Conservation (phyloP, 1,284 basidiomycete species). For the Ceratobasidium sp. region DNA sequence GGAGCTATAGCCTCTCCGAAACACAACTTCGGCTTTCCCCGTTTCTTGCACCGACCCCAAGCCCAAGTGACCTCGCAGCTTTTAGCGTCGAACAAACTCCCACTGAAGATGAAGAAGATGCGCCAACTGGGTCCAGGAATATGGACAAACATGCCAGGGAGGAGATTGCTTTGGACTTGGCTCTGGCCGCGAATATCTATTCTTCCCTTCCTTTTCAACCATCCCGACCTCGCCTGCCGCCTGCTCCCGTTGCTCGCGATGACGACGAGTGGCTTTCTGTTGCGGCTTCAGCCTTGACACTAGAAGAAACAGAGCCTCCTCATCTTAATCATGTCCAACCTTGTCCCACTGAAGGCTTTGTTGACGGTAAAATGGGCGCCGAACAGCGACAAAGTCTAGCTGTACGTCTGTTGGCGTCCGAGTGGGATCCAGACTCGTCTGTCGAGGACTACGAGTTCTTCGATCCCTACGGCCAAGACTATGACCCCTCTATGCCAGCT, state of each 20-base stretch:
- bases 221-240: constrained; percentile 40
- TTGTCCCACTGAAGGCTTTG: constrained; percentile 59
- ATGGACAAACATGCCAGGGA: constrained; percentile 68
- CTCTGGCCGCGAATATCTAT: constrained; percentile 70
- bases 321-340: constrained; percentile 72
- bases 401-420: constrained; percentile 71
- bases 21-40: constrained; percentile 16
- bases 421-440: constrained; percentile 72
- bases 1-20: constrained; percentile 19
- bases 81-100: background rate
- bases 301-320: constrained; percentile 66
- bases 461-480: constrained; percentile 64
- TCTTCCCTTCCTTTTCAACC: constrained; percentile 62
- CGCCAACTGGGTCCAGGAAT: background rate
- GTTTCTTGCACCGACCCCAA: constrained; percentile 3
- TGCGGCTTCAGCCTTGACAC: constrained; percentile 67
- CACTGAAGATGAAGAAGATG: background rate
- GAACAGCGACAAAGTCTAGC: constrained; percentile 57
- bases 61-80: constrained; percentile 1
- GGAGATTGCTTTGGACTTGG: constrained; percentile 72
- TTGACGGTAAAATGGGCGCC: constrained; percentile 44
- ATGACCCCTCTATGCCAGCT: constrained; percentile 34
- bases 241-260: constrained; percentile 54
- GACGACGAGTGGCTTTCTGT: constrained; percentile 61
- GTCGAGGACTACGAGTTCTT: constrained; percentile 66